These are phyloP conservation scores for Themeda triandra DNA, from an alignment of 176 grass and related monocot genomes.

Conservation along the genomic window DNA sequence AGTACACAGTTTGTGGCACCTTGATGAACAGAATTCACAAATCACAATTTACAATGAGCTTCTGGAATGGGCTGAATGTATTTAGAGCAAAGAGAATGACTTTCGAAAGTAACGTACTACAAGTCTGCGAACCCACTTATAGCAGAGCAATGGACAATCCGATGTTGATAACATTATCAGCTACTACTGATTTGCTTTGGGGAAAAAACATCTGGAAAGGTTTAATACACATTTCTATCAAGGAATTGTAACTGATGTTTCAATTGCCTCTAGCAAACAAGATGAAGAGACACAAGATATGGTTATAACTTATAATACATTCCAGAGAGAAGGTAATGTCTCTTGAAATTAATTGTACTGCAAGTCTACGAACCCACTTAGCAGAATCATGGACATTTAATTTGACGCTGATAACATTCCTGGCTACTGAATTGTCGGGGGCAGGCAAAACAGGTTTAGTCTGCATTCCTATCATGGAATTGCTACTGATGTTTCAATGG, in stretches of 20 bases:
- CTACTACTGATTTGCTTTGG: not conserved
- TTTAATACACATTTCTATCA: not conserved
- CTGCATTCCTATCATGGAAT: not conserved
- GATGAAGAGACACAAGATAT: not conserved
- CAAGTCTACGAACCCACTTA: too few relatives aligned
- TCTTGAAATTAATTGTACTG: not conserved
- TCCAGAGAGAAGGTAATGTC: not conserved
- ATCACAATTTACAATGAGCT: not conserved
- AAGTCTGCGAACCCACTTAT: not conserved
- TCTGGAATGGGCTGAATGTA: not conserved
- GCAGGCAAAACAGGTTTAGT: not conserved
- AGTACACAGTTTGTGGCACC: not conserved
- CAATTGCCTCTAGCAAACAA: not conserved
- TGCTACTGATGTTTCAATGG: not conserved
- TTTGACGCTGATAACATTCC: not conserved
- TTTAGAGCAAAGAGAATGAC: not conserved
- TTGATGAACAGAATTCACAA: not conserved
- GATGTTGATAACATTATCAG: not conserved
- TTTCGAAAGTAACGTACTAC: not conserved
- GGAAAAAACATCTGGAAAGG: not conserved
- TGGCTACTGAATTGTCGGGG: not conserved
- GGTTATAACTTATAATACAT: not conserved
- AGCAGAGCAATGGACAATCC: not conserved
- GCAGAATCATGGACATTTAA: not conserved
- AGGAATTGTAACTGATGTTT: not conserved